Evolutionary conservation across 129 eudicot species (phyloP), one percentile per base, ranked within the genome.

Genomic region (Artemisia annua): DNA sequence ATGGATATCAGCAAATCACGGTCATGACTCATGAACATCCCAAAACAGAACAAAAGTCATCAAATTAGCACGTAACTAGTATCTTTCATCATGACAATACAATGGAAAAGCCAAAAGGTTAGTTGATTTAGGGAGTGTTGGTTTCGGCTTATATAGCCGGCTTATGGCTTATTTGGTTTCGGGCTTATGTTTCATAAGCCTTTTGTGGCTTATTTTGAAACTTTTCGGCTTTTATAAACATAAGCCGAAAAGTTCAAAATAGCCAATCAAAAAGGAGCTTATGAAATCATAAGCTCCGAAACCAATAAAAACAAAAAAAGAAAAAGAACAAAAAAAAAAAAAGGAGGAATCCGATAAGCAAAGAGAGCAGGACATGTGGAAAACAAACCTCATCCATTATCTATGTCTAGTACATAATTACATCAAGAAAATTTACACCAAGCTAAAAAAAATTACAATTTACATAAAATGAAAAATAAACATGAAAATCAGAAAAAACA

Each of bases 341-440:
- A 20, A 20, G 1, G 24, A 20, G 1, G 24, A 7, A 7, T 39
- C 4, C 5, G 22, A 43, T 44, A 53, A 20, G 66, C 79, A 58
- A 11, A 8, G 8, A 16, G 11, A 67, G 24, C 39, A 48, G 48
- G 63, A 24, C 0, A 48, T 52, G 16, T 56, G 39, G 2, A 17
- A 79, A 66, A 56, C 35, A 55, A 70, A 28, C 16, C 19, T 39
- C 63, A 49, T 78, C 30, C 66, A 78, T 78, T 78, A 78, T 71
- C 39, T 63, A 63, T 63, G 48, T 39, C 28, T 71, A 28, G 64
- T 64, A 59, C 19, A 57, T 16, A 32, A 57, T 79, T 75, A 75
- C 72, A 82, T 43, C 53, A 58, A 32, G 30, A 30, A 74, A 13
- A 49, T 70, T 22, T 81, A 79, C 73, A 57, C 48, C 18, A 60